phyloP scores from a whole-genome alignment of 441 rosid genomes.

The Caryocar brasiliense region DNA sequence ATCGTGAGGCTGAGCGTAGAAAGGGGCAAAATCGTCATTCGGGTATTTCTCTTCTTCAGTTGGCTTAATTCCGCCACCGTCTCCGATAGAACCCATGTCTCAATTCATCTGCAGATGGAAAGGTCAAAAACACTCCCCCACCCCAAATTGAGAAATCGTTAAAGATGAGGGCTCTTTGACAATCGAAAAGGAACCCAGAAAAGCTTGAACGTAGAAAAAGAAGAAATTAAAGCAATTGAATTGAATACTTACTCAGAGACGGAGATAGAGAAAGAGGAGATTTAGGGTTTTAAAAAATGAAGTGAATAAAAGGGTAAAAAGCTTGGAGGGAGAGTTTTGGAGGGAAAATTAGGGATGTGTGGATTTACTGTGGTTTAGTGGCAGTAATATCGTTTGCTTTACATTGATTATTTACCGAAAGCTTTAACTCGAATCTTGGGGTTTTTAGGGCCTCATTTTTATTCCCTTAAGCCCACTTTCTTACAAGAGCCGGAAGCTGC shows the following conservation, averaged over 20 bases:
- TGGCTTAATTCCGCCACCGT: constrained; percentile 6
- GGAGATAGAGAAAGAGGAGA: background rate
- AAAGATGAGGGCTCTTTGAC: background rate
- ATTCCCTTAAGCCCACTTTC: no score
- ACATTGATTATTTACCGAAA: no score
- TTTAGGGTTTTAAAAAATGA: constrained; percentile 2
- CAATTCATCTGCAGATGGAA: constrained; percentile 15
- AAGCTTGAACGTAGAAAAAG: background rate
- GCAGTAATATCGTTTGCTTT: no score
- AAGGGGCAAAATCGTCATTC: constrained; percentile 8
- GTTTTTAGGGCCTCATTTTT: no score
- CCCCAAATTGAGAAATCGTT: background rate
- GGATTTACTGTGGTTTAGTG: no score
- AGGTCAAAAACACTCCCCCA: background rate
- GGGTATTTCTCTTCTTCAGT: background rate
- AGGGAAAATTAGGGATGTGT: constrained; percentile 48
- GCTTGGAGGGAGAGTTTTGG: constrained; percentile 15
- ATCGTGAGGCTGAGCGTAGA: constrained; percentile 31
- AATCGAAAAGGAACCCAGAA: background rate
- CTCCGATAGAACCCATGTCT: constrained; percentile 36
- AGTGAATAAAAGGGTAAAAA: background rate
- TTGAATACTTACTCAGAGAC: background rate
- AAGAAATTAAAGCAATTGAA: background rate
- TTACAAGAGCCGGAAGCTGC: no score
- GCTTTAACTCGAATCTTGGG: no score